Evolutionary conservation across 495 filamentous ascomycete genomes (phyloP), one percentile per base, ranked within the genome.

Genomic region (Aspergillus avenaceus): DNA sequence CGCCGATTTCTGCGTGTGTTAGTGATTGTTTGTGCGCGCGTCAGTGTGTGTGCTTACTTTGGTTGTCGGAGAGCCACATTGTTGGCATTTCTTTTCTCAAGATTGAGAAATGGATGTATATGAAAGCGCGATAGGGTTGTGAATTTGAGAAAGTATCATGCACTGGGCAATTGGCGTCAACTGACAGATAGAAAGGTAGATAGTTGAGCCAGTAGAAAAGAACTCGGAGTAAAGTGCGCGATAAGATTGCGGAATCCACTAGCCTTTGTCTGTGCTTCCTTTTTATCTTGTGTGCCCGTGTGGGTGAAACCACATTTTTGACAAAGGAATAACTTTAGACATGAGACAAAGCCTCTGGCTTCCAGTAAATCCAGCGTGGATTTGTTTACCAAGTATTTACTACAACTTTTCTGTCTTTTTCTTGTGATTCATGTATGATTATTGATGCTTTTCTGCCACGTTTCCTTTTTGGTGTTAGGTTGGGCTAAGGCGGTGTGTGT

Each of bases 61-160:
- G 93, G 53, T 85, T 81, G 65, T 98, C 93, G 56, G 91, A 87
- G 53, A 98, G 77, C 93, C 93, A 98, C 86, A 95, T 95, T 50
- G 86, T 77, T 45, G 83, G 82, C 82, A 86, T 76, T 41, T 58
- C n/a, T n/a, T 64, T 32, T 7, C 23, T 45, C 32, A 28, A 9
- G 34, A 34, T 41, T 14, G 4, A 14, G 26, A 43, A 27, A 16
- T 19, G 7, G 19, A 29, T 25, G 47, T 25, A 16, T 12, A 13
- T 37, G 41, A 11, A 19, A 29, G 31, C 43, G 51, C 48, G 22
- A 34, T 14, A 19, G 31, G 34, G 21, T 24, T 26, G 22, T n/a
- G n/a, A n/a, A n/a, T n/a, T n/a, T n/a, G n/a, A n/a, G n/a, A n/a
- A n/a, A n/a, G n/a, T n/a, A n/a, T n/a, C n/a, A n/a, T n/a, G n/a